A percentile compares a stretch with the other conserved stretches of the same genome.
phyloP scores from a whole-genome alignment of 257 asterid species.

The Salvia splendens region DNA sequence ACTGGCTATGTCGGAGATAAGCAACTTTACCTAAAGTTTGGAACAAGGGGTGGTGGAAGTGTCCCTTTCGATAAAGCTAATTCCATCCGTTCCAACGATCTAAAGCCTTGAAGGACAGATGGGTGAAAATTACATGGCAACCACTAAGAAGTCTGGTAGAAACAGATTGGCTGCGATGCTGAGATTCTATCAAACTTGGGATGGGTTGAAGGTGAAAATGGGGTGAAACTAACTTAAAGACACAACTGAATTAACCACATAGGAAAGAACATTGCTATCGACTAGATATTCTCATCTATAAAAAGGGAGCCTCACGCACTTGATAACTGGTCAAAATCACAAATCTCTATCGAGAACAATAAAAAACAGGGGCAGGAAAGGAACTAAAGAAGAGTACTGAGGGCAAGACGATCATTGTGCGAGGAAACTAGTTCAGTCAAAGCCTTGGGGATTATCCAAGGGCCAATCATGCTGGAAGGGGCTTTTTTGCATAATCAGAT shows the following conservation, averaged over 20 bases:
- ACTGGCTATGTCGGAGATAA: background rate
- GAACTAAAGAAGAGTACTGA: background rate
- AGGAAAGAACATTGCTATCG: background rate
- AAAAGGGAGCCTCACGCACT: no score
- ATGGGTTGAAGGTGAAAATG: background rate
- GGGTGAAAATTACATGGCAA: background rate
- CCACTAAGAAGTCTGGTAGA: no score
- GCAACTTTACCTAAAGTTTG: background rate
- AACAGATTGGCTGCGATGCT: background rate
- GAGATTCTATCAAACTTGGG: constrained; percentile 19
- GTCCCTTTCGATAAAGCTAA: constrained; percentile 10
- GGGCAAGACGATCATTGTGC: constrained; percentile 25
- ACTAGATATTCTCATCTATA: background rate
- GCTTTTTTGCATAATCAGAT: constrained; percentile 33
- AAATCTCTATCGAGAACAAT: constrained; percentile 10
- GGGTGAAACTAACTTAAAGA: background rate
- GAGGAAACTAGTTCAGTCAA: constrained; percentile 36
- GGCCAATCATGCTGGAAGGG: constrained; percentile 43
- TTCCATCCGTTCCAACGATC: background rate
- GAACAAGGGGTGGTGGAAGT: background rate
- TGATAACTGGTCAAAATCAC: background rate
- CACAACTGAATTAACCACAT: background rate
- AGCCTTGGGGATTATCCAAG: constrained; percentile 34
- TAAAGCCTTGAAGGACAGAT: background rate
- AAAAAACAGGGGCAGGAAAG: constrained; percentile 1